Percentiles rank a stretch among this genome's conserved stretches.
phyloP scores from a whole-genome alignment of 2,329 filamentous ascomycete genomes.

The Trichophyton rubrum region DNA sequence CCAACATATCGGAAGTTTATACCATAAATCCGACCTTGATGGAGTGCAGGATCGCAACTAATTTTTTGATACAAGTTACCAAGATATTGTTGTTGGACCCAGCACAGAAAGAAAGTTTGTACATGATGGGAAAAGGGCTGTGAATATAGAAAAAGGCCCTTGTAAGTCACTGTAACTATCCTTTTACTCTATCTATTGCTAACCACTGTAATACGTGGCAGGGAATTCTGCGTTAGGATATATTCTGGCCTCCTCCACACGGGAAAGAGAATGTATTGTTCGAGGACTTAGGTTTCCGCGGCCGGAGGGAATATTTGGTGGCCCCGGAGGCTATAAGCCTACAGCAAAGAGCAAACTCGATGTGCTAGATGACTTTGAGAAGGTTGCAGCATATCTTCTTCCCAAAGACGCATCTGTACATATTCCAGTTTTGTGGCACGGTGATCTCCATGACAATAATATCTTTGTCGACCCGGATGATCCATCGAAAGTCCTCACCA shows the following conservation, averaged over 20 bases:
- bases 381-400: neutral
- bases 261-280: neutral
- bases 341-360: neutral
- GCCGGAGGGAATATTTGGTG: neutral
- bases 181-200: neutral
- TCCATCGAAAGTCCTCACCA: neutral
- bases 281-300: neutral
- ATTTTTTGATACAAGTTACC: slow-evolving; percentile 8
- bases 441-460: neutral
- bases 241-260: slow-evolving; percentile 3
- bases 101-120: slow-evolving; percentile 7
- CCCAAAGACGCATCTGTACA: neutral
- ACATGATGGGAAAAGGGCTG: neutral
- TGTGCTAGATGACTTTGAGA: neutral
- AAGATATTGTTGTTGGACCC: slow-evolving; percentile 8
- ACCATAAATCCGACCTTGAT: neutral
- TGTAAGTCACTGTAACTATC: neutral
- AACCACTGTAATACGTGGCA: neutral
- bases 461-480: neutral
- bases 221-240: slow-evolving; percentile 2
- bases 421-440: neutral
- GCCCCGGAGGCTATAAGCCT: neutral
- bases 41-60: neutral
- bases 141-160: neutral
- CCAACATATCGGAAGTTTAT: neutral